Percentiles rank a stretch among this genome's conserved stretches.
These are phyloP conservation scores for Debaryomycetaceae sp. DNA, from an alignment of 1,139 yeast genomes.

Conservation along the genomic window DNA sequence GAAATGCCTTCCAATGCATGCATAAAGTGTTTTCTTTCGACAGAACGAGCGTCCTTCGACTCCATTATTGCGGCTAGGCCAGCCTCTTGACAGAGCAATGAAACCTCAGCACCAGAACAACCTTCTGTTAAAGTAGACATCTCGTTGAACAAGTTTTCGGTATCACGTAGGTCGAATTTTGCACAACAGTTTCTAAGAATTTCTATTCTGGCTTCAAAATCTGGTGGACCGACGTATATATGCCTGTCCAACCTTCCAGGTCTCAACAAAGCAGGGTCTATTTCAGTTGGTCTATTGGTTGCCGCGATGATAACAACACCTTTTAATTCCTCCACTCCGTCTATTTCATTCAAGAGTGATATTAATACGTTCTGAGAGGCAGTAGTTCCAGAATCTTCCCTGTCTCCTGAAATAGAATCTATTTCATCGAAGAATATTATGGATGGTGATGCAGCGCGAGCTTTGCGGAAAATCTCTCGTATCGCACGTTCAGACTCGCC, in stretches of 20 bases:
- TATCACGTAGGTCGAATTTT: conserved; percentile 48
- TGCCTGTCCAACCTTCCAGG: conserved; percentile 95
- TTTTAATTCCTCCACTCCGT: conserved; percentile 90
- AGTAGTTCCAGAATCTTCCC: conserved; percentile 59
- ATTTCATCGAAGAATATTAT: conserved; percentile 93
- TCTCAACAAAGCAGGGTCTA: conserved; percentile 85
- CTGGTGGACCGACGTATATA: conserved; percentile 91
- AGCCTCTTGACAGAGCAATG: conserved; percentile 88
- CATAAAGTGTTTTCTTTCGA: conserved; percentile 64
- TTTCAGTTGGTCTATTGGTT: conserved; percentile 89
- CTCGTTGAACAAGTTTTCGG: conserved; percentile 35
- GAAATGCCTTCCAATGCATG: conserved; percentile 66
- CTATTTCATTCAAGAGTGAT: conserved; percentile 86
- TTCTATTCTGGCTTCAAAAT: conserved; percentile 69
- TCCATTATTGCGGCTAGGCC: conserved; percentile 92
- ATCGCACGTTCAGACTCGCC: conserved; percentile 92
- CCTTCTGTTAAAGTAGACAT: conserved; percentile 77
- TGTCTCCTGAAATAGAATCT: conserved; percentile 80
- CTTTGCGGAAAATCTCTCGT: conserved; percentile 85
- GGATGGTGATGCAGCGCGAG: conserved; percentile 90
- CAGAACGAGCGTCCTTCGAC: conserved; percentile 50
- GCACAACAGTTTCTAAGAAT: conserved; percentile 67
- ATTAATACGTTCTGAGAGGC: conserved; percentile 87
- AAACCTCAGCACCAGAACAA: conserved; percentile 96
- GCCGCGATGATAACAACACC: conserved; percentile 95